Evolutionary conservation across 2,329 filamentous ascomycete genomes (phyloP), one percentile per base, ranked within the genome.

Genomic region (Sporothrix inflata): DNA sequence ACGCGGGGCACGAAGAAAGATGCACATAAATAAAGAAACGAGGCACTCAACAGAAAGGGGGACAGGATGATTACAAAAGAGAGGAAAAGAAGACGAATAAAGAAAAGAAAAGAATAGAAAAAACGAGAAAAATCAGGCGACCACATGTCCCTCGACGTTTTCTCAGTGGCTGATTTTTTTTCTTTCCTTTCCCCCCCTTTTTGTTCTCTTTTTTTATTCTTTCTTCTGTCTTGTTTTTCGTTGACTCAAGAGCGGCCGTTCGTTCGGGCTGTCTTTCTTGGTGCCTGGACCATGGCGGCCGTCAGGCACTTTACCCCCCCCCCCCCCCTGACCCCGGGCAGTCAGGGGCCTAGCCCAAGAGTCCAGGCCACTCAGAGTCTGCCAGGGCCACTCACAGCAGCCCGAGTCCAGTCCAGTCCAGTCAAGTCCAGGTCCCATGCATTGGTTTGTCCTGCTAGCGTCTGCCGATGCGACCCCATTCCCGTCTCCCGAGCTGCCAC

Each of bases 401-500:
- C 14, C 47, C 47, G 11, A 51, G 47, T 51, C 51, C 24, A 53
- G n/a, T 6, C n/a, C n/a, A 51, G 21, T 53, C 49, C 27, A 38
- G 45, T 53, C 27, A 67, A 51, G 65, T n/a, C 27, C 65, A 51
- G 63, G 65, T 51, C 65, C 65, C 65, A 21, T 21, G 63, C 42
- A 34, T 47, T 66, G n/a, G 65, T 38, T 38, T 16, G n/a, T 45
- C 12, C 21, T 49, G 24, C 63, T 34, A 49, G 63, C 42, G 40
- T 53, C 47, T 55, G 49, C 47, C 66, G 66, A 69, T 69, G 34
- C 66, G 38, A 69, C 66, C 49, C 66, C 66, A 42, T 55, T 69
- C 66, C 65, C 65, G 65, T 51, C 66, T 57, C 49, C 66, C 66
- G 66, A 42, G 66, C n/a, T 45, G 66, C 66, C 66, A 69, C 66